phyloP scores from a whole-genome alignment of 176 grass and related monocot genomes.

The Musa itinerans region DNA sequence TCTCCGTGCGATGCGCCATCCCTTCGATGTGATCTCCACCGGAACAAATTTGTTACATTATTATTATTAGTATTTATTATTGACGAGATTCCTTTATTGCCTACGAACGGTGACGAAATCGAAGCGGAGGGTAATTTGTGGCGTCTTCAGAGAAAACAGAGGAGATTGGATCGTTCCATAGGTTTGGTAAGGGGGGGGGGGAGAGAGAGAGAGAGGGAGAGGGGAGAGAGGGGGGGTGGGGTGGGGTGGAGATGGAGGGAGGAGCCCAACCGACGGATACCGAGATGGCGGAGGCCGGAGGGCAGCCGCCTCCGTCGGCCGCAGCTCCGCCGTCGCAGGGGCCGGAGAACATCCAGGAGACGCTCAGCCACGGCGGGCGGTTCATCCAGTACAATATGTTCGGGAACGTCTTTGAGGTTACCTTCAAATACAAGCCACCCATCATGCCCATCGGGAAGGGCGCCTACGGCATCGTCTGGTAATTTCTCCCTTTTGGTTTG shows the following conservation, averaged over 20 bases:
- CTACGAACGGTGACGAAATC: too few species aligned
- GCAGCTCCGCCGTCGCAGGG: not conserved
- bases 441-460: constrained; percentile 98
- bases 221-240: too few species aligned
- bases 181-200: too few species aligned
- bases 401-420: constrained; percentile 93
- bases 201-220: not conserved
- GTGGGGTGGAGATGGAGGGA: constrained; percentile 33
- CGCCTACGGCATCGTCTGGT: constrained; percentile 99
- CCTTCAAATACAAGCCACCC: constrained; percentile 79
- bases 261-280: constrained; percentile 51
- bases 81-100: too few species aligned
- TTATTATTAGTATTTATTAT: too few species aligned
- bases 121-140: too few species aligned
- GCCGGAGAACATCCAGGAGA: constrained; percentile 73
- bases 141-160: too few species aligned
- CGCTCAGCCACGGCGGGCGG: constrained; percentile 71
- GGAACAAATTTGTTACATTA: too few species aligned
- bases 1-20: too few species aligned
- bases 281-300: constrained; percentile 61
- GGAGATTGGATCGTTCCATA: too few species aligned
- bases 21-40: too few species aligned
- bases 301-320: not conserved
- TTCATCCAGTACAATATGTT: constrained; percentile 99
- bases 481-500: not conserved